A percentile compares a stretch with the other conserved stretches of the same genome.
Evolutionary conservation across 768 basidiomycete species (phyloP).

Genomic region (Tulasnella sp.): DNA sequence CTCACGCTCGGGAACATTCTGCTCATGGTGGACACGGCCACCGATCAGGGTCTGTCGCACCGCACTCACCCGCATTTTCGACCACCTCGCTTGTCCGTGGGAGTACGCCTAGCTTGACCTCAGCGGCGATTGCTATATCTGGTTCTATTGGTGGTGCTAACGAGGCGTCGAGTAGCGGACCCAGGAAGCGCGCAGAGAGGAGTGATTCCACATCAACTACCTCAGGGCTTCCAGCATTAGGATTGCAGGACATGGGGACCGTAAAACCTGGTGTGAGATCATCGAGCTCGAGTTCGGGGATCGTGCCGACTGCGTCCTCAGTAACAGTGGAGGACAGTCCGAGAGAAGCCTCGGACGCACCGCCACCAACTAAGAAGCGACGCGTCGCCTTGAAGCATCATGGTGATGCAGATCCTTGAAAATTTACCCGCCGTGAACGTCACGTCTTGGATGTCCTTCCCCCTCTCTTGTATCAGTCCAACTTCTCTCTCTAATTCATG

Average conservation of each 20-base stretch:
- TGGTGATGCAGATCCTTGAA: not conserved
- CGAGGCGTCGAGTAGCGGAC: not conserved
- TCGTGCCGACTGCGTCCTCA: not conserved
- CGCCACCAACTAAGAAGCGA: constrained; percentile 78
- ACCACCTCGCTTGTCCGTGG: constrained; percentile 5
- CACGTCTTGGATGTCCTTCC: no score
- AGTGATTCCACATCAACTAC: constrained; percentile 3
- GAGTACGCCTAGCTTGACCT: not conserved
- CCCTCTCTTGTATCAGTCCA: no score
- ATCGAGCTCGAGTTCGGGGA: not conserved
- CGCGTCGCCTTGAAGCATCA: constrained; percentile 48
- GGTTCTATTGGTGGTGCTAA: not conserved
- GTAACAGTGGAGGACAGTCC: constrained; percentile 16
- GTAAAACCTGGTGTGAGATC: not conserved
- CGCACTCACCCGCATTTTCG: constrained; percentile 10
- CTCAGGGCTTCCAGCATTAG: not conserved
- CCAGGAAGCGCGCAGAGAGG: not conserved
- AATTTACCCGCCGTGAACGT: no score
- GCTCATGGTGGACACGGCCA: not conserved
- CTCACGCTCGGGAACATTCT: constrained; percentile 8
- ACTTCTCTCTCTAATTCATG: no score
- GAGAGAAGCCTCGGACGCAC: constrained; percentile 26
- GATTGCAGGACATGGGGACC: constrained; percentile 1
- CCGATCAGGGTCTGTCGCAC: not conserved
- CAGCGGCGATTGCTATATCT: not conserved